Conservation (phyloP, 805 yeast species). For the Candida odintsovae region DNA sequence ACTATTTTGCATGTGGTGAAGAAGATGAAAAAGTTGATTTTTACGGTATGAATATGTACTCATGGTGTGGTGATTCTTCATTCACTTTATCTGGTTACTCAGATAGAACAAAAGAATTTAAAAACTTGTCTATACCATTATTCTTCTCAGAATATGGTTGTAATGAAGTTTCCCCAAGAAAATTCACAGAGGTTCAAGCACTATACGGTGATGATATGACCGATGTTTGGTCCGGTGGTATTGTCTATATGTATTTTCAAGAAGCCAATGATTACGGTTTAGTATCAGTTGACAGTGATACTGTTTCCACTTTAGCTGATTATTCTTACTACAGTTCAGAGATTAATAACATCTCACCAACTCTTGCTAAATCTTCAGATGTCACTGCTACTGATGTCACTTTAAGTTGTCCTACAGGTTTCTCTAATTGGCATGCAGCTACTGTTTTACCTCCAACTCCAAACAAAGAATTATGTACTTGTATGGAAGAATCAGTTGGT, state of each 20-base stretch:
- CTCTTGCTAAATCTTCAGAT: constrained; percentile 35
- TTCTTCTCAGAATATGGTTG: constrained; percentile 86
- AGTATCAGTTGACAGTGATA: constrained; percentile 42
- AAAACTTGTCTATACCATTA: constrained; percentile 61
- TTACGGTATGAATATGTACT: constrained; percentile 86
- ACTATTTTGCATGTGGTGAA: constrained; percentile 73
- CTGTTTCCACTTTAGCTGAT: constrained; percentile 58
- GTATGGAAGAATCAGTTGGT: constrained; percentile 47
- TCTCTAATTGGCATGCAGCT: constrained; percentile 57
- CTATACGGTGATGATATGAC: constrained; percentile 66
- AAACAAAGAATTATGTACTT: constrained; percentile 53
- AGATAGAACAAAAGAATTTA: constrained; percentile 57
- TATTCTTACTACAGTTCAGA: constrained; percentile 57
- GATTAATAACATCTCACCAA: constrained; percentile 50
- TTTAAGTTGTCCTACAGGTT: constrained; percentile 57
- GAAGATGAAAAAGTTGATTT: constrained; percentile 63
- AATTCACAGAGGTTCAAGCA: constrained; percentile 65
- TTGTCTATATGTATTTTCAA: constrained; percentile 79
- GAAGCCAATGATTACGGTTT: constrained; percentile 74
- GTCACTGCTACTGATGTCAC: constrained; percentile 37
- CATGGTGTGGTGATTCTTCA: constrained; percentile 73
- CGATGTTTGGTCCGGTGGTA: constrained; percentile 86
- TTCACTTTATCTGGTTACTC: constrained; percentile 59
- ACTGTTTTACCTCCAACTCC: constrained; percentile 79
- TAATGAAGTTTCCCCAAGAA: constrained; percentile 63